A percentile compares a stretch with the other conserved stretches of the same genome.
phyloP scores from a whole-genome alignment of 2,329 filamentous ascomycete genomes.

The Penicillium griseofulvum region DNA sequence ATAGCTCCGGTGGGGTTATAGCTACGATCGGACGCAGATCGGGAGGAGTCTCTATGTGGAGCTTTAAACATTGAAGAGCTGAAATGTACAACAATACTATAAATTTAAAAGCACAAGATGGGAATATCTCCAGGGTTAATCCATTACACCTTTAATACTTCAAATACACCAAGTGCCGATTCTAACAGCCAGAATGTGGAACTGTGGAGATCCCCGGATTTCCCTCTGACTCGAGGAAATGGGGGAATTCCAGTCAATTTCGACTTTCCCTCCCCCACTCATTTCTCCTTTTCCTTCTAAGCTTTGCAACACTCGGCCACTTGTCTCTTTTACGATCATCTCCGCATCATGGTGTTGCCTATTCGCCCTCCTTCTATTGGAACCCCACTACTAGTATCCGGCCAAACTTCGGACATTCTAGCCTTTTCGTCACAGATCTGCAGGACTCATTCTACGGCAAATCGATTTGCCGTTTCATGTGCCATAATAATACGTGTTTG shows the following conservation, averaged over 20 bases:
- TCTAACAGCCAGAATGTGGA: conserved; percentile 5
- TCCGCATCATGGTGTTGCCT: neutral
- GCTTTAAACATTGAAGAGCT: no score
- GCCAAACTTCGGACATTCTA: neutral
- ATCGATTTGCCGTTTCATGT: neutral
- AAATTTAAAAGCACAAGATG: no score
- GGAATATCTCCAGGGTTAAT: no score
- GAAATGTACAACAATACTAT: no score
- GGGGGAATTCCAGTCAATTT: neutral
- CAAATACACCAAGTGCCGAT: conserved; percentile 9
- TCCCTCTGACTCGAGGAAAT: neutral
- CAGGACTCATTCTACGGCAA: neutral
- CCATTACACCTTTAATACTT: no score
- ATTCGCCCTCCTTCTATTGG: neutral
- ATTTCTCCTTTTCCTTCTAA: neutral
- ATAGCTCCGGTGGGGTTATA: no score
- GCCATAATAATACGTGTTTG: neutral
- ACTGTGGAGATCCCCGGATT: conserved; percentile 20
- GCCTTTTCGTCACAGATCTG: neutral
- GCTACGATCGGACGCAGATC: no score
- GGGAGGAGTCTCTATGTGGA: no score
- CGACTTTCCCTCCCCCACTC: neutral
- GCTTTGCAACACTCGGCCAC: no score
- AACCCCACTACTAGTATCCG: neutral
- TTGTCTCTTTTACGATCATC: neutral